Conservation (phyloP, 1,284 basidiomycete genomes). For the Moesziomyces globuligerus region DNA sequence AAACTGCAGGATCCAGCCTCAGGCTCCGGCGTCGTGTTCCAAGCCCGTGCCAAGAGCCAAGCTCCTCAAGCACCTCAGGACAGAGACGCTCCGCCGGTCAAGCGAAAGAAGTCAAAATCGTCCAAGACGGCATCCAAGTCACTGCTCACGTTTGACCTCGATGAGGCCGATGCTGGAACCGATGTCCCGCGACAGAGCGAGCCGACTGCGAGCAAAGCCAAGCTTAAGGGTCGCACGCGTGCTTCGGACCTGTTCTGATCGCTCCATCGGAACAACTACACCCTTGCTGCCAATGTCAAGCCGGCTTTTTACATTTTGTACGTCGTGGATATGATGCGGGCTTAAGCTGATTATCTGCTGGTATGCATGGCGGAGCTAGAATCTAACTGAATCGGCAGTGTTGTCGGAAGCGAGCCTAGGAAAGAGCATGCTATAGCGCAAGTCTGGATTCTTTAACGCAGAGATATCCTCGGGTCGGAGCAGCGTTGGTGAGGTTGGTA, state of each 20-base stretch:
- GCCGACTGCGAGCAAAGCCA: conserved; percentile 3
- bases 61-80: conserved; percentile 69
- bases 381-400: too few species aligned
- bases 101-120: conserved; percentile 29
- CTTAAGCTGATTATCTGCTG: too few species aligned
- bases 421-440: background rate
- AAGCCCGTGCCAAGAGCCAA: conserved; percentile 23
- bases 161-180: conserved; percentile 70
- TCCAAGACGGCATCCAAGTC: conserved; percentile 6
- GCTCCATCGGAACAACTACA: background rate
- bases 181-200: background rate
- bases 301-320: too few species aligned
- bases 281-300: too few species aligned
- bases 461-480: too few species aligned
- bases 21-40: conserved; percentile 19
- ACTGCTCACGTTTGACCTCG: conserved; percentile 40
- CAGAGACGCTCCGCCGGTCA: conserved; percentile 82
- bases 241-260: conserved; percentile 32
- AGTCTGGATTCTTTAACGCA: too few species aligned
- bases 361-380: too few species aligned
- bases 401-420: background rate
- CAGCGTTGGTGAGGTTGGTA: too few species aligned
- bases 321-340: too few species aligned
- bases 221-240: conserved; percentile 4
- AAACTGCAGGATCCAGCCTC: conserved; percentile 31